Evolutionary conservation across 2,329 filamentous ascomycete genomes (phyloP), one percentile per base, ranked within the genome.

Genomic region (Aspergillus uvarum): DNA sequence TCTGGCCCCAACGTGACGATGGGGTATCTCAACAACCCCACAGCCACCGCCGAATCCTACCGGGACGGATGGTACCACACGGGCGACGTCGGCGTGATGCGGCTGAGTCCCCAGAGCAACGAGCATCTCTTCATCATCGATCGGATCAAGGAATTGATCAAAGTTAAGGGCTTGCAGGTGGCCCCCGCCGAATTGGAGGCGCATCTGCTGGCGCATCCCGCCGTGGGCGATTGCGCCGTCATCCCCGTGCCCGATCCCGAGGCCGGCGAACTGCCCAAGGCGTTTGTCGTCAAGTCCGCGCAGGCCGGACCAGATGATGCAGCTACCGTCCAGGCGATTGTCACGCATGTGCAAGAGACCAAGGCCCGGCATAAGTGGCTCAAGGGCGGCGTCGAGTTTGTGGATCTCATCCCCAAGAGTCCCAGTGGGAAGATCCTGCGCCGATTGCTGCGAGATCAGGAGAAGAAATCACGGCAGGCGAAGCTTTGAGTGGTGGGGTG

Each of bases 11-110:
- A 95, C 62, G 44, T 72, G 6, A 66, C 68, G 2, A 81, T 85
- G 66, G 92, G 90, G 1, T 96, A 94, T 71, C 82, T 89, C 67
- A 91, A 92, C 69, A 89, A 90, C 59, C 83, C 86, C 0, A 84
- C 89, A 63, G 85, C 88, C 2, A 92, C 91, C 2, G 80, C 79
- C 2, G 87, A 91, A 50, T 87, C 89, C 0, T 86, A 89, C 2
- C 66, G 79, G 0, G 79, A 82, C 1, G 82, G 82, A 1, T 86
- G 79, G 69, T 68, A 86, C 52, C 83, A 86, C 59, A 89, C 87
- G 0, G 87, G 91, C 0, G 79, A 96, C 87, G 2, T 92, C 79
- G 87, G 85, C 2, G 70, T 75, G 6, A 81, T 88, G 26, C 48
- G 58, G 2, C 24, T 49, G 60, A 62, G 24, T 24, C 52, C 47